Evolutionary conservation across 192 early-diverging fungal genomes (phyloP), one percentile per base, ranked within the genome.

Genomic region (Coemansia sp.): DNA sequence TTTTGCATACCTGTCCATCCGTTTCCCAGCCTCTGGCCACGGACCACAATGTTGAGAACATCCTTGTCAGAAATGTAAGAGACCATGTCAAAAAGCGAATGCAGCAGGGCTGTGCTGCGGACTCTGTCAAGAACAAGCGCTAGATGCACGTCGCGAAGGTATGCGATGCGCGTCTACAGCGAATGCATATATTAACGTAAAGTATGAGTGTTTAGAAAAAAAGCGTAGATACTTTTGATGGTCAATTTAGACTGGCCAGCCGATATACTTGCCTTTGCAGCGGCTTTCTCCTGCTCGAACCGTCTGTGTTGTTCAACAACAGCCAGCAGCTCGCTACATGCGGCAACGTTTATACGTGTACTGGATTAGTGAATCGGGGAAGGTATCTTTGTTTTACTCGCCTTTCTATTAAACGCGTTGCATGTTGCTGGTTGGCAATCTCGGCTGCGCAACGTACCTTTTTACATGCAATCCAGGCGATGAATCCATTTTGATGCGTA

Each of bases 141-240:
- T 29, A 80, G 61, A 45, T 80, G 77, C 5, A 75, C 55, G 48
- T 80, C 72, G 7, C 62, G 68, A 28, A 80, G 66, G 64, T 75
- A 68, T 45, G 61, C 66, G 6, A 67, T 61, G 29, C 34, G 57
- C 5, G 20, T 32, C 77, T 80, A 74, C 42, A 61, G 5, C 56
- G 32, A 33, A 38, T 57, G 22, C 5, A 38, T 12, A 38, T 1
- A 10, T 38, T 17, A 10, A 25, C 22, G 22, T 25, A 25, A 25
- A 1, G 22, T 25, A 25, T 25, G 22, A 25, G 22, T 25, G 22
- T 25, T 25, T 25, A 25, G 22, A 25, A 25, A 25, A 25, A 25
- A 25, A 25, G 22, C 22, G 22, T 25, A 25, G 22, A 25, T 25
- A 25, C 22, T 25, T 25, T 25, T 25, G 22, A 25, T 25, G 22